Evolutionary conservation across 2,329 filamentous ascomycete species (phyloP).

Genomic region (Sordariomycetes sp.): DNA sequence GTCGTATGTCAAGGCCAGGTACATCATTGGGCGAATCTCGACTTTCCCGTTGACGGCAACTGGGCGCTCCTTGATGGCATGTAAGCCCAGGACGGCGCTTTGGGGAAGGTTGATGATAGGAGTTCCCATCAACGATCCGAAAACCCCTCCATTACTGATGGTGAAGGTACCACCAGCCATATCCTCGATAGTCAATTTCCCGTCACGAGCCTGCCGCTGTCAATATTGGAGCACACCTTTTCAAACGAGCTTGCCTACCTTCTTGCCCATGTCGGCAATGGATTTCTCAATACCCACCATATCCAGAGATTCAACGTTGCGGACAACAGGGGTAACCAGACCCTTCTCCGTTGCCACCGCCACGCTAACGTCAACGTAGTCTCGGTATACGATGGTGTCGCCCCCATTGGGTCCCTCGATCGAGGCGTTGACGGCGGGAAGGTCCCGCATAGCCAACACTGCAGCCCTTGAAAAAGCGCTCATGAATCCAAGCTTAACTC

Average conservation of each 20-base stretch:
- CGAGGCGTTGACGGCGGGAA: conserved; percentile 92
- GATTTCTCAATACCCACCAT: conserved; percentile 81
- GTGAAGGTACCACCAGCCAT: conserved; percentile 99
- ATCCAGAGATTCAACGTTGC: conserved; percentile 84
- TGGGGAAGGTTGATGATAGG: conserved; percentile 98
- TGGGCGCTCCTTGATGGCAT: conserved; percentile 92
- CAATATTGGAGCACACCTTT: not conserved
- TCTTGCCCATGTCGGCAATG: conserved; percentile 92
- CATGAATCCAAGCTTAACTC: conserved; percentile 99
- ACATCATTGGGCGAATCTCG: conserved; percentile 99
- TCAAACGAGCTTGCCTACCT: conserved; percentile 44
- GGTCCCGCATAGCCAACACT: conserved; percentile 84
- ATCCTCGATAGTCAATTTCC: conserved; percentile 96
- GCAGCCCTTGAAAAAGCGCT: conserved; percentile 89
- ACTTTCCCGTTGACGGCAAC: conserved; percentile 88
- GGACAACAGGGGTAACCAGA: conserved; percentile 89
- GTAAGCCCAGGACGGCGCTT: conserved; percentile 82
- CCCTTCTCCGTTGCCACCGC: conserved; percentile 97
- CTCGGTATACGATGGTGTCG: conserved; percentile 95
- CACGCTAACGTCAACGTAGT: conserved; percentile 96
- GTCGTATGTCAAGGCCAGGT: conserved; percentile 93
- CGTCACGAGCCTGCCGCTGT: conserved; percentile 66
- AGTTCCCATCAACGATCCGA: conserved; percentile 93
- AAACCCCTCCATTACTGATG: conserved; percentile 95
- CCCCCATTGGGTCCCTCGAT: conserved; percentile 93